phyloP scores from a whole-genome alignment of 331 rosid species.

The Quercus tomentella region DNA sequence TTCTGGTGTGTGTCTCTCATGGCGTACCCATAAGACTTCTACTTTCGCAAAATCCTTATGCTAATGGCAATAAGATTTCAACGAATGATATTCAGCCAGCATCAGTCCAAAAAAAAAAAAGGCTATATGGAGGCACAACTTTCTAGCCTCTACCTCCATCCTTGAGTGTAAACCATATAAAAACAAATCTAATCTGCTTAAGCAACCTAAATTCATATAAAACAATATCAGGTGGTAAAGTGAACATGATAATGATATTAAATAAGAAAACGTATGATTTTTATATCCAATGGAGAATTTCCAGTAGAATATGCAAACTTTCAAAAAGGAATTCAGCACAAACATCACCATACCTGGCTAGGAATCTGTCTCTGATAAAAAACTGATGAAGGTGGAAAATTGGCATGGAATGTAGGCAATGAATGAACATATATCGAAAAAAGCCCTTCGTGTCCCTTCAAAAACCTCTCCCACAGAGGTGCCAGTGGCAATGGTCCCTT shows the following conservation, averaged over 20 bases:
- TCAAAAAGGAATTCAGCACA: constrained; percentile 6
- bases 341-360: constrained; percentile 67
- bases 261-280: background rate
- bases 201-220: no score
- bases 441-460: constrained; percentile 56
- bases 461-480: constrained; percentile 93
- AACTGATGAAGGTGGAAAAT: constrained; percentile 47
- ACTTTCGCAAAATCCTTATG: background rate
- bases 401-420: constrained; percentile 60
- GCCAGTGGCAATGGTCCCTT: constrained; percentile 90
- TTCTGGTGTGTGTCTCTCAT: background rate
- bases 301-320: constrained; percentile 14
- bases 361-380: constrained; percentile 77
- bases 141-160: no score
- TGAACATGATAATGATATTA: background rate
- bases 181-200: no score
- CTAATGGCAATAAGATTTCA: background rate
- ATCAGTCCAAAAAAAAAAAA: no score
- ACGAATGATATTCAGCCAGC: background rate
- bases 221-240: no score
- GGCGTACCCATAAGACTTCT: background rate
- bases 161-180: no score
- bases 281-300: background rate
- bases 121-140: no score
- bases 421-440: constrained; percentile 82